phyloP scores from a whole-genome alignment of 2,329 filamentous ascomycete genomes.

The Trichoderma brevicompactum region DNA sequence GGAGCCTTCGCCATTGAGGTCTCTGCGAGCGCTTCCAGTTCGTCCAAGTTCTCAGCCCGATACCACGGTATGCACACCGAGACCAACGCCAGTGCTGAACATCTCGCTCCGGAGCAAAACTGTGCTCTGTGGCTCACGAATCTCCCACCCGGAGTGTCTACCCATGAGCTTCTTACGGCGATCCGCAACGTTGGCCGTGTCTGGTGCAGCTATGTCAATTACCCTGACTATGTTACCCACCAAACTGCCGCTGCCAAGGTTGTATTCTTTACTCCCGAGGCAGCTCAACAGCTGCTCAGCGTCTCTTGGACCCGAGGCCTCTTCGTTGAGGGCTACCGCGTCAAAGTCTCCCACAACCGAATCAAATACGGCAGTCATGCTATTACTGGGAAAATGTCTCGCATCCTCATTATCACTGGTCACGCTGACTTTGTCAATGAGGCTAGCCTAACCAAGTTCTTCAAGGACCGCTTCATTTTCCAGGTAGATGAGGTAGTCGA shows the following conservation, averaged over 20 bases:
- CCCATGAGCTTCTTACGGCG: slow-evolving; percentile 49
- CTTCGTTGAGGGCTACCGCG: slow-evolving; percentile 42
- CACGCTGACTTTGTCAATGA: slow-evolving; percentile 50
- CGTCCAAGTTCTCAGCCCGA: slow-evolving; percentile 40
- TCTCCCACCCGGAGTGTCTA: slow-evolving; percentile 50
- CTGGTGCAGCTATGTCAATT: slow-evolving; percentile 57
- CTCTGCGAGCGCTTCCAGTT: neutral
- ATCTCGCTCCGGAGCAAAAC: slow-evolving; percentile 45
- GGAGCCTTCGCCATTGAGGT: neutral
- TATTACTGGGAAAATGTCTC: slow-evolving; percentile 43
- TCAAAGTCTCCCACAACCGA: slow-evolving; percentile 53
- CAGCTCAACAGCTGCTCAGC: slow-evolving; percentile 43
- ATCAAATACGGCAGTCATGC: slow-evolving; percentile 46
- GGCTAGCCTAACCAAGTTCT: slow-evolving; percentile 45
- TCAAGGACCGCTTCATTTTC: slow-evolving; percentile 50
- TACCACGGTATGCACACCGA: slow-evolving; percentile 45
- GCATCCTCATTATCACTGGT: slow-evolving; percentile 57
- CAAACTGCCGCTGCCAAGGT: slow-evolving; percentile 53
- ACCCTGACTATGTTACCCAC: slow-evolving; percentile 45
- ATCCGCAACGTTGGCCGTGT: slow-evolving; percentile 56
- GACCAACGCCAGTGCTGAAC: slow-evolving; percentile 43
- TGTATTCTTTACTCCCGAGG: slow-evolving; percentile 51
- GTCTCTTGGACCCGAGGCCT: slow-evolving; percentile 40
- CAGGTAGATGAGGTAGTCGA: slow-evolving; percentile 51
- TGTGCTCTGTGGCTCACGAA: slow-evolving; percentile 59